Evolutionary conservation across 768 basidiomycete species (phyloP).

Genomic region (Mycena maculata): DNA sequence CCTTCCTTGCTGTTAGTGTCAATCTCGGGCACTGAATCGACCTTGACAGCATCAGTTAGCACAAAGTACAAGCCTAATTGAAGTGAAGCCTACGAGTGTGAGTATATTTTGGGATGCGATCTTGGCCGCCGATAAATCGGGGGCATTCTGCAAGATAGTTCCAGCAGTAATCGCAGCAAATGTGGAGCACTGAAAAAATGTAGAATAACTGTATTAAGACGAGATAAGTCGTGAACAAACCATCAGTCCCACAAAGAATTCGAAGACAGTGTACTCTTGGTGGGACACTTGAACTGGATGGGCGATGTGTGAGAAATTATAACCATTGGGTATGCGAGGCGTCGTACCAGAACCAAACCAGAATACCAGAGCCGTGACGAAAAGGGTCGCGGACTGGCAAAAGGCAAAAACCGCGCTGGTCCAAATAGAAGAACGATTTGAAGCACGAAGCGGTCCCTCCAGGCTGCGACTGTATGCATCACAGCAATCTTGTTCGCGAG

Average conservation of each 20-base stretch:
- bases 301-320: no score
- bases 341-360: conserved; percentile 44
- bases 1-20: not conserved
- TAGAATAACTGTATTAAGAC: not conserved
- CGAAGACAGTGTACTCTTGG: conserved; percentile 61
- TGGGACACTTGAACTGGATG: conserved; percentile 62
- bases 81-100: not conserved
- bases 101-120: conserved; percentile 74
- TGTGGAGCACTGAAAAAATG: conserved; percentile 62
- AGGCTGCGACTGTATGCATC: conserved; percentile 69
- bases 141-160: conserved; percentile 84
- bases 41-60: not conserved
- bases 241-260: conserved; percentile 88
- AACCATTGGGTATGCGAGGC: no score
- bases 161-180: conserved; percentile 90
- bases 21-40: not conserved
- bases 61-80: no score
- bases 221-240: conserved; percentile 51
- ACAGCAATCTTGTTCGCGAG: conserved; percentile 83
- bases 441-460: not conserved
- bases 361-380: not conserved
- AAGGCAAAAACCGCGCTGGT: not conserved
- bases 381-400: not conserved
- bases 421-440: not conserved
- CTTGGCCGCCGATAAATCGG: conserved; percentile 86